Evolutionary conservation across 371 early-diverging fungal species (phyloP).

Genomic region (Mucor circinelloides): DNA sequence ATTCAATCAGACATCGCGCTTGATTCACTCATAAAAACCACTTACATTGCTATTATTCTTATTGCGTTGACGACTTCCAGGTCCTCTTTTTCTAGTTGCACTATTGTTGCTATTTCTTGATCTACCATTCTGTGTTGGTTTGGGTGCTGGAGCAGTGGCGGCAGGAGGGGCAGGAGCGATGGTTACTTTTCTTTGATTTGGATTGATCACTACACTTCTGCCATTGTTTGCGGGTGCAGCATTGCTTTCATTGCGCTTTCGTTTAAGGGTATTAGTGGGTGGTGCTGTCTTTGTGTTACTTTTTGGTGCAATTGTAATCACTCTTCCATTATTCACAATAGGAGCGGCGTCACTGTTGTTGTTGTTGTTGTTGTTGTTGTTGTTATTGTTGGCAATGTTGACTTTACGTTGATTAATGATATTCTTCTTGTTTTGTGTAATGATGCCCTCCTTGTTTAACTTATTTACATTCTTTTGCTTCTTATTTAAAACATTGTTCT

Average conservation of each 20-base stretch:
- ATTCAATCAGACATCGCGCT: background rate
- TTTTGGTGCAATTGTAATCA: constrained; percentile 8
- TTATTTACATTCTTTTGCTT: constrained; percentile 1
- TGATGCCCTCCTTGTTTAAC: background rate
- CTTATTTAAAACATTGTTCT: background rate
- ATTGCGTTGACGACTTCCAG: constrained; percentile 1
- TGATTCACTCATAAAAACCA: background rate
- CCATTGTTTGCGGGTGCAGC: background rate
- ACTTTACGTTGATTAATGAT: constrained; percentile 7
- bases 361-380: background rate
- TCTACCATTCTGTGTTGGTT: background rate
- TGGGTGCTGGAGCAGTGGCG: background rate
- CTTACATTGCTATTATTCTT: background rate
- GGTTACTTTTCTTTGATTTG: constrained; percentile 1
- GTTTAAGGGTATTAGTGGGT: background rate
- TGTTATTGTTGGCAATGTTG: constrained; percentile 1
- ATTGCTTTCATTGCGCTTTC: background rate
- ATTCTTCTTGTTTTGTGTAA: constrained; percentile 1
- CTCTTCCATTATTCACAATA: background rate
- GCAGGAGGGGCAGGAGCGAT: background rate
- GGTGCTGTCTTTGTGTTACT: background rate
- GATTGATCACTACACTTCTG: background rate
- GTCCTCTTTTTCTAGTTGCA: constrained; percentile 5
- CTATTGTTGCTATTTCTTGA: background rate
- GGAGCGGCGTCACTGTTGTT: background rate